Evolutionary conservation across 1,284 basidiomycete species (phyloP).

Genomic region (Ganoderma meredithae): DNA sequence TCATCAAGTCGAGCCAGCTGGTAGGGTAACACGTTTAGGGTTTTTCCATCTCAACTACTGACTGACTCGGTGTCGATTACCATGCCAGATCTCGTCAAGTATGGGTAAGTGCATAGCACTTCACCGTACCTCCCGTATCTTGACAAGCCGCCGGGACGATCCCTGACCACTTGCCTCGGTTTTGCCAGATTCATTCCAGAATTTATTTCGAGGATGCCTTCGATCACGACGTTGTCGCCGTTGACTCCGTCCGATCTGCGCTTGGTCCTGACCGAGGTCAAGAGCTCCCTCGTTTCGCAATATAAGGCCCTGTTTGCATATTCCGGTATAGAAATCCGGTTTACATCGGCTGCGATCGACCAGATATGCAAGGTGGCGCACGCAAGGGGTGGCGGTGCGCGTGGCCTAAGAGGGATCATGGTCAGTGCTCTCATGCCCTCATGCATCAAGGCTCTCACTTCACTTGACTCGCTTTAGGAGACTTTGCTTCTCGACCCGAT

Average conservation of each 20-base stretch:
- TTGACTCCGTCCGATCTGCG: slow-evolving; percentile 80
- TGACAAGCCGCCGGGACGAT: background rate
- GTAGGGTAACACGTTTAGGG: slow-evolving; percentile 43
- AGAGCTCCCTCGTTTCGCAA: slow-evolving; percentile 90
- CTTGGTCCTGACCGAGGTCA: slow-evolving; percentile 91
- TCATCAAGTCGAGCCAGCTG: slow-evolving; percentile 72
- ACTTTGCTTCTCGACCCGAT: slow-evolving; percentile 82
- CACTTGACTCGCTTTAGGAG: slow-evolving; percentile 57
- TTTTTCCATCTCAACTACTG: background rate
- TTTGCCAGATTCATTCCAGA: slow-evolving; percentile 85
- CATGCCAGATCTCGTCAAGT: slow-evolving; percentile 78
- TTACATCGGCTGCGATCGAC: slow-evolving; percentile 76
- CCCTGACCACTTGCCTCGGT: background rate
- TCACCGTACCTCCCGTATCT: background rate
- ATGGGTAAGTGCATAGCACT: slow-evolving; percentile 60
- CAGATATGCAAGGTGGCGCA: slow-evolving; percentile 83
- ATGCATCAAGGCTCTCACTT: background rate
- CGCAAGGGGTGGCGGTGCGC: slow-evolving; percentile 87
- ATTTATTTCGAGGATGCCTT: slow-evolving; percentile 91
- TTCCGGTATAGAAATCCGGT: slow-evolving; percentile 82
- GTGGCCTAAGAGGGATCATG: slow-evolving; percentile 90
- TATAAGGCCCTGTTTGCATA: slow-evolving; percentile 85
- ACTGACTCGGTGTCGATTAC: background rate
- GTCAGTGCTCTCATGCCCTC: slow-evolving; percentile 49
- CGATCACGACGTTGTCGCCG: slow-evolving; percentile 83